Evolutionary conservation across 345 rosid genomes (phyloP), one percentile per base, ranked within the genome.

Genomic region (Angophora floribunda): DNA sequence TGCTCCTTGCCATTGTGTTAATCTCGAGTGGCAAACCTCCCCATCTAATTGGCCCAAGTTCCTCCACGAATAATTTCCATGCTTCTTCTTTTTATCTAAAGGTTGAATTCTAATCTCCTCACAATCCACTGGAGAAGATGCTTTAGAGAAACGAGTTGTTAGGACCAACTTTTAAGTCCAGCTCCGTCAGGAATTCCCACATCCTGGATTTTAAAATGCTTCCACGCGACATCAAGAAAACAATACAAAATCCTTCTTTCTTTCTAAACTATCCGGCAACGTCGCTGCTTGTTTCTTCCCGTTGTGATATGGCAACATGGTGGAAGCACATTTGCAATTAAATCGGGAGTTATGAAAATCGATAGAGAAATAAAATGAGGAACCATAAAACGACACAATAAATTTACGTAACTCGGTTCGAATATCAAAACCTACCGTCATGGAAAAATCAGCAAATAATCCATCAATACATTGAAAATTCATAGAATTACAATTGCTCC

Each of bases 11-110:
- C 32, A 88, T 87, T 7, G 41, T 24, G 41, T 55, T 52, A 21
- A 91, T 87, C 2, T 45, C 89, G 4, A 90, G 88, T 1, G 93
- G 93, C 21, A 91, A 36, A 22, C 93, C 87, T 9, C 3, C 89
- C 85, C 93, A 91, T 86, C 86, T 53, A 4, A 28, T 13, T 1
- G 44, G 24, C 6, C 44, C 65, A 52, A 86, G 87, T 52, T n/a
- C 53, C 36, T 30, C 24, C 6, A 28, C 16, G 51, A 86, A 53
- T 26, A 86, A 51, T 6, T 95, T 51, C 65, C 65, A 7, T 1
- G 41, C 45, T n/a, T 86, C 67, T 30, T 50, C 12, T 36, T 21
- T 11, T 15, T 17, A 14, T 57, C n/a, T 52, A 32, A 36, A 50
- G 61, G 53, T 52, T 52, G 53, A 7, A 52, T 52, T 52, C 15